Conservation (phyloP, 148 eudicot species). For the Cornus controversa region DNA sequence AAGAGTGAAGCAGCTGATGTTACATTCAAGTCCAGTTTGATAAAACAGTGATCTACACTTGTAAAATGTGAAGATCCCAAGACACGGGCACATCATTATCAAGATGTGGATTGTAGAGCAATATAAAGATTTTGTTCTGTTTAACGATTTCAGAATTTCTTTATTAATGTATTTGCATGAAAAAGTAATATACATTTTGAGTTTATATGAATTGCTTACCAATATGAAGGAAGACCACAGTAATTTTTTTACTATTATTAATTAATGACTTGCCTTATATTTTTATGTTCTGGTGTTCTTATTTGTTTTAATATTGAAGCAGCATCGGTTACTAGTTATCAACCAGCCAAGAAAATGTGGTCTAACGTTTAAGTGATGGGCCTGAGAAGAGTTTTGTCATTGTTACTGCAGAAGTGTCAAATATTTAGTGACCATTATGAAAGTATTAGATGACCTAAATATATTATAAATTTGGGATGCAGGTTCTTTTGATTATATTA, state of each 20-base stretch:
- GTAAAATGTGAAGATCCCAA: neutral
- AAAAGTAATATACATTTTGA: too few species aligned
- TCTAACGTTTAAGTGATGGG: neutral
- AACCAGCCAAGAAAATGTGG: neutral
- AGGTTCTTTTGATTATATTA: neutral
- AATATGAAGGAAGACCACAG: neutral
- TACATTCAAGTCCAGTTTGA: neutral
- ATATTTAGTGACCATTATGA: too few species aligned
- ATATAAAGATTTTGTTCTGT: too few species aligned
- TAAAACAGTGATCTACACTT: neutral
- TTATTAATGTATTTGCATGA: too few species aligned
- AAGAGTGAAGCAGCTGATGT: neutral
- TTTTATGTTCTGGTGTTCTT: neutral
- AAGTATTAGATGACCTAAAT: too few species aligned
- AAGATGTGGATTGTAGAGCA: neutral
- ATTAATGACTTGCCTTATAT: neutral
- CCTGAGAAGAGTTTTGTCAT: neutral
- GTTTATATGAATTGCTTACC: too few species aligned
- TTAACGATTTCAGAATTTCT: too few species aligned
- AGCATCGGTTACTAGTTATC: neutral
- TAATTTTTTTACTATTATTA: neutral
- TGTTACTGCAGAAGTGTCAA: neutral
- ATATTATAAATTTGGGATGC: neutral
- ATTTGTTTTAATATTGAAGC: neutral
- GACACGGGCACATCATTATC: neutral